Percentiles rank a stretch among this genome's conserved stretches.
Evolutionary conservation across 1,284 basidiomycete genomes (phyloP).

Genomic region (Coniferiporia sulphurascens): DNA sequence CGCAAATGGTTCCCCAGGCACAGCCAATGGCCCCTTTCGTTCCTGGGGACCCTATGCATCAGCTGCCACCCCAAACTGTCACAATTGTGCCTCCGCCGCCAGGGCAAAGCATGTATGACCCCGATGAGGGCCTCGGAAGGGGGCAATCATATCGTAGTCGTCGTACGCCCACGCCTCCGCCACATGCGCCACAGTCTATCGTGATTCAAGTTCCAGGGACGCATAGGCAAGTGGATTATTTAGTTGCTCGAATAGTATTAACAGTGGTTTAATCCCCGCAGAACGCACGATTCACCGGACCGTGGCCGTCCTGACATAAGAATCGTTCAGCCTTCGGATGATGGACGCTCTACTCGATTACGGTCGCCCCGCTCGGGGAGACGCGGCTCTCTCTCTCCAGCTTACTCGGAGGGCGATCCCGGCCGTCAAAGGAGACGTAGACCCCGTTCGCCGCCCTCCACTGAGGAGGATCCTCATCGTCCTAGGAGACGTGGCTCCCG

Average conservation of each 20-base stretch:
- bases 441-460: too few relatives aligned
- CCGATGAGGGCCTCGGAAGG: background rate
- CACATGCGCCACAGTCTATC: background rate
- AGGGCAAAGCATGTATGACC: background rate
- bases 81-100: background rate
- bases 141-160: background rate
- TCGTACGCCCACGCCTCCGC: background rate
- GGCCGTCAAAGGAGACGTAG: background rate
- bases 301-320: too few relatives aligned
- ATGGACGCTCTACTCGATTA: background rate
- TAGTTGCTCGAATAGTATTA: background rate
- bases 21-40: background rate
- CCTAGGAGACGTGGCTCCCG: too few relatives aligned
- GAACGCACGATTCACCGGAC: background rate
- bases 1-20: background rate
- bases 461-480: too few relatives aligned
- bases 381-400: background rate
- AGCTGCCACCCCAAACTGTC: background rate
- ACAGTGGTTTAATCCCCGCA: background rate
- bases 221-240: background rate
- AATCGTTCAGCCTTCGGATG: background rate
- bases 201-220: background rate
- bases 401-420: background rate
- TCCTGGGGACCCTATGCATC: background rate
- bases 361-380: background rate